Base-by-base conservation (phyloP, 2,329 filamentous ascomycete genomes). In the Chalara sp. region DNA sequence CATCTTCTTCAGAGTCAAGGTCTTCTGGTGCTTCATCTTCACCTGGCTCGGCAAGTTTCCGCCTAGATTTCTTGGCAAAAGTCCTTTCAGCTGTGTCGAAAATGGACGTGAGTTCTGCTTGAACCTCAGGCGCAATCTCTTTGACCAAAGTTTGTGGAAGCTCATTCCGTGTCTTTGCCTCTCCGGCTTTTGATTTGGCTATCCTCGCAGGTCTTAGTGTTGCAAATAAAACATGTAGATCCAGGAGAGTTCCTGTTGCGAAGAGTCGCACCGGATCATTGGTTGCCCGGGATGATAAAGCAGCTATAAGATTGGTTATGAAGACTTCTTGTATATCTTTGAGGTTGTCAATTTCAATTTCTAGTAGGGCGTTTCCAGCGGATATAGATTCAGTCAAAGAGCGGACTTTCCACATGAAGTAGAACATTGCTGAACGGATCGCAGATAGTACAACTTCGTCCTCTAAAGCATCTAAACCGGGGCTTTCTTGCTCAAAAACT, bases 381-480 rank as follows among this genome's bases (percentile, higher is more conserved):
- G 75, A 70, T 35, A 88, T 67, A 12, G 77, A 68, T 49, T 76
- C 72, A 55, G 75, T 73, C 53, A 89, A 63, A 48, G 76, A 73
- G 48, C 81, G 79, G 28, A 86, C 79, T 65, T 93, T 92, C 93
- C 93, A 99, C 82, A 95, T 89, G 65, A 96, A 95, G 70, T 96
- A 97, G 69, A 95, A 89, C 44, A 90, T 77, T 47, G 86, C 76
- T 2, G 84, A 78, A 57, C 87, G 86, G 61, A 95, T 86, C 32
- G 89, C 85, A 60, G 84, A 86, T 2, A 81, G 76, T 6, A 89
- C 83, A 42, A 93, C 75, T 56, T 88, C 83, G 58, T 93, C 87
- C 67, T 97, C 92, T 10, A 88, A 73, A 42, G 83, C 83, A 56
- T 90, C 86, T 30, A 84, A 76, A 11, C 86, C 84, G 42, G 84